Evolutionary conservation across 352 stramenopile genomes (phyloP).

Genomic region (Pythium phragmiticola): DNA sequence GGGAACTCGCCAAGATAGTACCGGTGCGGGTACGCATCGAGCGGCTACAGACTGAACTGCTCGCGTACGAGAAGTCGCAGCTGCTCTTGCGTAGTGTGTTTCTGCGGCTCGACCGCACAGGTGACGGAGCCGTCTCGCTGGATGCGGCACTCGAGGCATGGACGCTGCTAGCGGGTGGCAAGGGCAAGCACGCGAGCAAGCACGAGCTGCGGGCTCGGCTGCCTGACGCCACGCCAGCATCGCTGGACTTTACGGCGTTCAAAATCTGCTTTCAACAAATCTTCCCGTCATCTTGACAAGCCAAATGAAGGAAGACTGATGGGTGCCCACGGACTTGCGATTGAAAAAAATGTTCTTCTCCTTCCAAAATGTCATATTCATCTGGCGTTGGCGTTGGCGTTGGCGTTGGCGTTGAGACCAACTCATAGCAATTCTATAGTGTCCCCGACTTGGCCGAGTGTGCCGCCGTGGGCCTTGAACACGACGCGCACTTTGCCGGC

Average conservation of each 20-base stretch:
- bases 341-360: no score
- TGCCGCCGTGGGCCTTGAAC: slow-evolving; percentile 47
- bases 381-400: no score
- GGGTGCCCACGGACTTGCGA: no score
- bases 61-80: slow-evolving; percentile 27
- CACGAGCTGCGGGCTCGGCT: not conserved
- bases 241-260: slow-evolving; percentile 18
- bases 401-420: not conserved
- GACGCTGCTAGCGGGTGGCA: slow-evolving; percentile 24
- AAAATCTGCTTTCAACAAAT: slow-evolving; percentile 13
- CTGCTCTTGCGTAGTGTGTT: slow-evolving; percentile 39
- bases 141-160: slow-evolving; percentile 22
- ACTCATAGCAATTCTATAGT: slow-evolving; percentile 29
- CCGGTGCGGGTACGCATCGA: slow-evolving; percentile 38
- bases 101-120: slow-evolving; percentile 26
- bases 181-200: not conserved
- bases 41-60: slow-evolving; percentile 27
- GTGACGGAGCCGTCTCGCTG: slow-evolving; percentile 13
- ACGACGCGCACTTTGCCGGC: slow-evolving; percentile 67
- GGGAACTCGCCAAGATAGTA: slow-evolving; percentile 41
- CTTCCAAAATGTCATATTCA: no score
- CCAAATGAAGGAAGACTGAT: no score
- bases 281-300: not conserved
- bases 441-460: slow-evolving; percentile 44
- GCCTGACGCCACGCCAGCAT: not conserved